Conservation (phyloP, 192 early-diverging fungal genomes). For the Diversispora eburnea region DNA sequence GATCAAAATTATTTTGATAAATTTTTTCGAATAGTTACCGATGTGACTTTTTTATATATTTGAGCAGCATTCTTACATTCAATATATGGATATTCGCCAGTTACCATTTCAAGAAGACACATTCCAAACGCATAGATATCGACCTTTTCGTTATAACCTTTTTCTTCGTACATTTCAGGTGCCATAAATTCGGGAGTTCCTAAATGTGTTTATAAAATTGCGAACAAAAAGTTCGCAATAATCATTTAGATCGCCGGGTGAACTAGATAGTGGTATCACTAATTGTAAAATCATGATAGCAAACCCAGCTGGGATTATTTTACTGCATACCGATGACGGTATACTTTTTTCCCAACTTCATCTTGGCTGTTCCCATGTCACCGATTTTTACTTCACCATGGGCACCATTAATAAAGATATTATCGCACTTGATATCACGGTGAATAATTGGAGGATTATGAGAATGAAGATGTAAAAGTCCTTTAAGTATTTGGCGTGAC, state of each 20-base stretch:
- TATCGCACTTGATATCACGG: constrained; percentile 81
- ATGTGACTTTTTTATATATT: constrained; percentile 73
- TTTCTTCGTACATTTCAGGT: constrained; percentile 83
- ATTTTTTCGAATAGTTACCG: constrained; percentile 38
- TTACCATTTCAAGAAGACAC: constrained; percentile 81
- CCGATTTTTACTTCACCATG: constrained; percentile 84
- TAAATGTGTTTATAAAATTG: constrained; percentile 24
- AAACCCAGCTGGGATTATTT: constrained; percentile 55
- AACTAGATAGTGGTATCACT: constrained; percentile 5
- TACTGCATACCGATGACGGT: constrained; percentile 66
- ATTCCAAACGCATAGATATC: constrained; percentile 86
- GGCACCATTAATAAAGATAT: constrained; percentile 82
- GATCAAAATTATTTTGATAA: neutral
- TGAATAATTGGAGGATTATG: constrained; percentile 79
- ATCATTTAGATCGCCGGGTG: neutral
- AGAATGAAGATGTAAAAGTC: constrained; percentile 71
- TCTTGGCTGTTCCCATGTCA: constrained; percentile 81
- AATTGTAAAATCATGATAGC: constrained; percentile 21
- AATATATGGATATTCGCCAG: constrained; percentile 76
- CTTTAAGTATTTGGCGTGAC: constrained; percentile 76
- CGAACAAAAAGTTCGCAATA: constrained; percentile 18
- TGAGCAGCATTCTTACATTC: constrained; percentile 82
- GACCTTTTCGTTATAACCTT: constrained; percentile 78
- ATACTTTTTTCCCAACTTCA: constrained; percentile 83
- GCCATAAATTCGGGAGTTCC: constrained; percentile 82